Conservation (phyloP, 352 stramenopile genomes). For the Phytophthora chlamydospora region DNA sequence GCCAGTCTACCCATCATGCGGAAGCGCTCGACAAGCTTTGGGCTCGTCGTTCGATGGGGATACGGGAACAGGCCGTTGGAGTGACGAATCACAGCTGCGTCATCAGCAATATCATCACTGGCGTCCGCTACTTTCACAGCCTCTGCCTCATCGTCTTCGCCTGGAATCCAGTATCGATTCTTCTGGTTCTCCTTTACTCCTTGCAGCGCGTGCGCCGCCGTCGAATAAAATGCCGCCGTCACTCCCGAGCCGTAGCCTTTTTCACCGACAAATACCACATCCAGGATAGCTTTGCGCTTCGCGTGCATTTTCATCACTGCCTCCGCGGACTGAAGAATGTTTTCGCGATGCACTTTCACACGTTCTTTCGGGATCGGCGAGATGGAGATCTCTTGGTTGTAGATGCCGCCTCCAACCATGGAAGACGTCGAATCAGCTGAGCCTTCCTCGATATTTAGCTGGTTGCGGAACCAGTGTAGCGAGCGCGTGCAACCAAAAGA, state of each 20-base stretch:
- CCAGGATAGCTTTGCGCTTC: conserved; percentile 82
- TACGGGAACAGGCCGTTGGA: conserved; percentile 82
- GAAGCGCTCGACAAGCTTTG: conserved; percentile 70
- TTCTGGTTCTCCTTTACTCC: conserved; percentile 51
- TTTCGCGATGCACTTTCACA: conserved; percentile 81
- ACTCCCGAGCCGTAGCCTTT: conserved; percentile 87
- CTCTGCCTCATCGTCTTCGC: conserved; percentile 48
- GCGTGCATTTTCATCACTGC: conserved; percentile 87
- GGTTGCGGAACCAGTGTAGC: conserved; percentile 81
- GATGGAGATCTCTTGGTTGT: conserved; percentile 85
- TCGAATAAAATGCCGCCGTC: conserved; percentile 87
- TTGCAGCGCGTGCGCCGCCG: conserved; percentile 72
- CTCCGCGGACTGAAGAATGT: conserved; percentile 78
- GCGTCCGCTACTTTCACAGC: conserved; percentile 13
- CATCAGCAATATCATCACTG: conserved; percentile 23
- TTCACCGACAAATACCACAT: conserved; percentile 87
- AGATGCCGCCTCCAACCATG: conserved; percentile 46
- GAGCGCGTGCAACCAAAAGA: conserved; percentile 83
- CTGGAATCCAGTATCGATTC: conserved; percentile 64
- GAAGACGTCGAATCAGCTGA: conserved; percentile 23
- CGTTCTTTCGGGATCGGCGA: conserved; percentile 85
- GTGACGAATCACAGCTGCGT: conserved; percentile 69
- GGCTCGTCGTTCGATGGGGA: conserved; percentile 39
- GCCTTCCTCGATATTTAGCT: conserved; percentile 62
- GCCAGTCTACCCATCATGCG: conserved; percentile 82